These are phyloP conservation scores for Puccinia hordei DNA, from an alignment of 1,284 basidiomycete species.

Conservation along the genomic window DNA sequence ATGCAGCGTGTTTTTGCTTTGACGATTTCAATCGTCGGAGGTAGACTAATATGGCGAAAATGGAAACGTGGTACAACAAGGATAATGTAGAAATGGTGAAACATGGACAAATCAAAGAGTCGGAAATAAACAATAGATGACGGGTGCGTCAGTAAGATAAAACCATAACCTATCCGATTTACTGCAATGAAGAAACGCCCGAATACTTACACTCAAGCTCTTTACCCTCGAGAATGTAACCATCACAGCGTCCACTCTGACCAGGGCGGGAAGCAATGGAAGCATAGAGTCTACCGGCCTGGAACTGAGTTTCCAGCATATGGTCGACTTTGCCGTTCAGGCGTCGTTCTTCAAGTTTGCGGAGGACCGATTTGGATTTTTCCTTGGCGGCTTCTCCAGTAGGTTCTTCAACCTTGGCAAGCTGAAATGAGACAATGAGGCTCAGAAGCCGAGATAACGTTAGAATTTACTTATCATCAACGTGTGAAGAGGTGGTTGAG, in stretches of 20 bases:
- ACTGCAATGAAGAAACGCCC: neutral
- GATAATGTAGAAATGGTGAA: neutral
- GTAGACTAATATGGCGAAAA: constrained; percentile 28
- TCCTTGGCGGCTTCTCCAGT: constrained; percentile 63
- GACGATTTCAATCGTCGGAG: constrained; percentile 49
- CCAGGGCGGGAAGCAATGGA: constrained; percentile 86
- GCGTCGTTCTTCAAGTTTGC: constrained; percentile 81
- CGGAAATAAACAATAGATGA: constrained; percentile 1
- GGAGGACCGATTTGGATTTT: constrained; percentile 82
- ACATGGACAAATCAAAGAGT: neutral
- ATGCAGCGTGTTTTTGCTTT: constrained; percentile 51
- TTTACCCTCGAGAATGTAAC: constrained; percentile 93
- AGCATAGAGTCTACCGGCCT: constrained; percentile 86
- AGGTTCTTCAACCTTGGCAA: constrained; percentile 52
- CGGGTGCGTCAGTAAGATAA: neutral
- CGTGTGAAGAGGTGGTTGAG: constrained; percentile 72
- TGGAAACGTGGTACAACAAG: neutral
- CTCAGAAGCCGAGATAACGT: neutral
- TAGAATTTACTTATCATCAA: neutral
- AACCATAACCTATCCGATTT: neutral
- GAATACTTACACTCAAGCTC: constrained; percentile 71
- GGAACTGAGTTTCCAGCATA: constrained; percentile 80
- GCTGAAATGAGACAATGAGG: neutral
- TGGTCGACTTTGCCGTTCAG: constrained; percentile 89
- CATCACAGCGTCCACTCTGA: constrained; percentile 89